Base-by-base conservation (phyloP, 129 eudicot species). In the Tagetes erecta region DNA sequence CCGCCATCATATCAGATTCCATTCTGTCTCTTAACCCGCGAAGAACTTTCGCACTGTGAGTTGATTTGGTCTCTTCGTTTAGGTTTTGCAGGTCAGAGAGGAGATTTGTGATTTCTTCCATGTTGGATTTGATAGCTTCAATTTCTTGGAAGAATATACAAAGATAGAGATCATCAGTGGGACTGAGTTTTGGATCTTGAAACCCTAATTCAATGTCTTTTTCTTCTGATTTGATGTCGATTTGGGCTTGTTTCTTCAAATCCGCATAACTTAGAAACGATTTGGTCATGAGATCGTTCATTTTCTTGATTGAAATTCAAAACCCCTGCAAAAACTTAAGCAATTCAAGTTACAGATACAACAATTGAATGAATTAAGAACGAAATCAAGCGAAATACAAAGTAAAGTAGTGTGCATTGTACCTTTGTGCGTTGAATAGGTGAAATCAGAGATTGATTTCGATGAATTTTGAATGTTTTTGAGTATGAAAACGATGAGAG, bases 241-340 rank as follows among this genome's bases (percentile, higher is more conserved):
- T 69, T 50, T 83, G 70, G 83, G 94, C 86, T 78, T 93, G 96
- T 83, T 88, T 93, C 92, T 93, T 93, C 81, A 93, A 76, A 10
- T 93, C 98, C 71, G 78, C 92, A 80, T 93, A 90, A 88, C 82
- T 84, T 83, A 85, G 57, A 70, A 93, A 90, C 55, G 98, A 93
- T 59, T 84, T 93, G 1, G 98, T 90, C 98, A 93, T 90, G 1
- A 90, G 81, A 79, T 93, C 95, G 83, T 93, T 93, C 98, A 93
- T 90, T 53, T 83, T 90, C 50, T 74, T 71, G 35, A 6, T 80
- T 49, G 62, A 49, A 67, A 58, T 9, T 63, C 49, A 52, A 70
- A 73, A 71, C 79, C 66, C 85, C 87, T 78, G 87, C 62, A 83
- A 75, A 49, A 30, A 31, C 64, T 9, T 8, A 7, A 56, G 3